Evolutionary conservation across 371 early-diverging fungal genomes (phyloP).

Genomic region (Mucor saturninus): DNA sequence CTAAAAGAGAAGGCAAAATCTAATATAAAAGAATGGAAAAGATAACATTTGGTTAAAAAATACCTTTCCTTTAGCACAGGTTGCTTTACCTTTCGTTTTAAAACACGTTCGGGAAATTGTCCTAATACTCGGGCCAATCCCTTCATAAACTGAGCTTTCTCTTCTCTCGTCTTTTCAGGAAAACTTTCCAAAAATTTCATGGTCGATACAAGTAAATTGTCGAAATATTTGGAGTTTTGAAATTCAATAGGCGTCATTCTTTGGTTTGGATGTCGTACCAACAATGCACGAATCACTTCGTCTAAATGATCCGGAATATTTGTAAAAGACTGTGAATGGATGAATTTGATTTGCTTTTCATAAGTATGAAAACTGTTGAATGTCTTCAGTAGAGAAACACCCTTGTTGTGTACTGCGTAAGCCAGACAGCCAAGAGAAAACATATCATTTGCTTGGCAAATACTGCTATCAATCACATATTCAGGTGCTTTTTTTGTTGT

Average conservation of each 20-base stretch:
- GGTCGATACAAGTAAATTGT: slow-evolving; percentile 78
- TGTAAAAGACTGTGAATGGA: slow-evolving; percentile 44
- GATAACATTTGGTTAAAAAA: no score
- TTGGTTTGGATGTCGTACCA: slow-evolving; percentile 58
- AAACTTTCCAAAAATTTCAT: slow-evolving; percentile 82
- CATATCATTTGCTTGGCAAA: slow-evolving; percentile 71
- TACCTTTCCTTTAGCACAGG: no score
- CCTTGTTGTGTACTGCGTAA: slow-evolving; percentile 76
- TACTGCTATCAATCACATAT: slow-evolving; percentile 62
- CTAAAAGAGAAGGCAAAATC: slow-evolving; percentile 76
- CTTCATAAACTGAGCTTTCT: slow-evolving; percentile 83
- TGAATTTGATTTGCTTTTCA: slow-evolving; percentile 58
- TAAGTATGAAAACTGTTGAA: slow-evolving; percentile 74
- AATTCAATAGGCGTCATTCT: slow-evolving; percentile 70
- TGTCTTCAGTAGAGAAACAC: slow-evolving; percentile 66
- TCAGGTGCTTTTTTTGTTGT: slow-evolving; percentile 70
- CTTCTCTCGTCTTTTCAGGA: slow-evolving; percentile 77
- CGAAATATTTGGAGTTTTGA: slow-evolving; percentile 75
- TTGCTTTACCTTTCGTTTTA: slow-evolving; percentile 54
- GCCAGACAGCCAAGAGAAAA: slow-evolving; percentile 86
- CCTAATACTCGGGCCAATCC: slow-evolving; percentile 72
- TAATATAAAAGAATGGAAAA: not conserved
- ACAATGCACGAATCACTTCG: slow-evolving; percentile 59
- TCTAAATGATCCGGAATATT: slow-evolving; percentile 62
- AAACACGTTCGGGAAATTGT: slow-evolving; percentile 74